Conservation (phyloP, 805 yeast species). For the Trichomonascus vanleenenianus region DNA sequence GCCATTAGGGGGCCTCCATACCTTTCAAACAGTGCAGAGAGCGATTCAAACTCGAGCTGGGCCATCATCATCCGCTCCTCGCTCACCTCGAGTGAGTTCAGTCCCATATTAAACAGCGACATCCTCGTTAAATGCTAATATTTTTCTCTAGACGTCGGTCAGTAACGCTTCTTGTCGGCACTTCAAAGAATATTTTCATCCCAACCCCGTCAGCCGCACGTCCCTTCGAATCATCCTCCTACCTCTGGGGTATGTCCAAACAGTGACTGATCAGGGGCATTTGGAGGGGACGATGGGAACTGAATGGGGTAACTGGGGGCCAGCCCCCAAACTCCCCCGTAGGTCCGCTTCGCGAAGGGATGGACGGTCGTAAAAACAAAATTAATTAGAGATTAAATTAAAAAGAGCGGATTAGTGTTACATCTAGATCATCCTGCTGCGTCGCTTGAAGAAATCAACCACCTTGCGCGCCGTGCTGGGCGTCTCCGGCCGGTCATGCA, state of each 20-base stretch:
- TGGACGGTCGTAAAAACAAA: no score
- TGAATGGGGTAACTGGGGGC: no score
- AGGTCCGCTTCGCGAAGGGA: no score
- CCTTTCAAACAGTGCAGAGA: constrained; percentile 26
- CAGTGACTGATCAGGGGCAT: no score
- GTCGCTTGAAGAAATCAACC: constrained; percentile 30
- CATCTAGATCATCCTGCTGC: constrained; percentile 25
- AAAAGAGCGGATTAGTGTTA: neutral
- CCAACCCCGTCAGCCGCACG: no score
- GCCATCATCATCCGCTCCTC: constrained; percentile 26
- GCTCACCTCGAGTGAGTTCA: constrained; percentile 25
- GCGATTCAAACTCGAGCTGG: constrained; percentile 27
- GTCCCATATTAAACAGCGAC: constrained; percentile 29
- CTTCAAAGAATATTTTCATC: no score
- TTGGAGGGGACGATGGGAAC: no score
- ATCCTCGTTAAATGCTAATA: constrained; percentile 12
- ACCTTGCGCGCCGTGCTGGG: constrained; percentile 26
- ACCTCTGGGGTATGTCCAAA: no score
- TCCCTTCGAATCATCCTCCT: no score
- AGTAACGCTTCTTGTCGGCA: no score
- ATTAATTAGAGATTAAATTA: no score
- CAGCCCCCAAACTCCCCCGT: no score
- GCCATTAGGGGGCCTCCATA: constrained; percentile 11
- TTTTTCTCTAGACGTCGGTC: neutral
- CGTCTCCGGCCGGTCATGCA: neutral